A percentile compares a stretch with the other conserved stretches of the same genome.
phyloP scores from a whole-genome alignment of 164 flowering plant species.

The Cinnamomum chago region DNA sequence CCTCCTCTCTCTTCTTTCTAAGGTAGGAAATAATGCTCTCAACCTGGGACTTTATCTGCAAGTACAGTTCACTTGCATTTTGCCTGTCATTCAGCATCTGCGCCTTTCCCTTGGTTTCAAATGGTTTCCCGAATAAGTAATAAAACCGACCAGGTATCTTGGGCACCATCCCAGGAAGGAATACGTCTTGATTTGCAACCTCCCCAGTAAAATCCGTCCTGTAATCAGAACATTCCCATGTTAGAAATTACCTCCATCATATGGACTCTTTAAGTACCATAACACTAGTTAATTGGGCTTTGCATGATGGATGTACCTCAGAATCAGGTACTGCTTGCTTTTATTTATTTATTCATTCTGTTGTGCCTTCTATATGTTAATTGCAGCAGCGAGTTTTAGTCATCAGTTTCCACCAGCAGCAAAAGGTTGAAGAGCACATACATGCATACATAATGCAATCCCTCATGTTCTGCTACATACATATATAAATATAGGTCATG shows the following conservation, averaged over 20 bases:
- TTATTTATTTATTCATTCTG: too few species aligned
- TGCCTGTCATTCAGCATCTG: conserved; percentile 42
- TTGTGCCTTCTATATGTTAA: not conserved
- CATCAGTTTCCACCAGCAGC: not conserved
- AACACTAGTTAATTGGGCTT: too few species aligned
- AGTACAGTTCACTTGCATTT: conserved; percentile 49
- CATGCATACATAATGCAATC: too few species aligned
- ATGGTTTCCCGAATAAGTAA: conserved; percentile 79
- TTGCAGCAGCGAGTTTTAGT: not conserved
- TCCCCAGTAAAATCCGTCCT: conserved; percentile 51
- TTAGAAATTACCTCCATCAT: not conserved
- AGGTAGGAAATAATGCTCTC: conserved; percentile 47
- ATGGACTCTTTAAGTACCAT: not conserved
- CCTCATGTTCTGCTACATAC: too few species aligned
- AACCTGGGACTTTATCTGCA: conserved; percentile 61
- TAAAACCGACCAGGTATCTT: conserved; percentile 86
- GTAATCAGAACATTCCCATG: not conserved
- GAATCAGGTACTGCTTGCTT: not conserved
- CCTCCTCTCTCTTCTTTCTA: conserved; percentile 68
- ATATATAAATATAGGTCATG: too few species aligned
- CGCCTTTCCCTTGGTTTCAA: conserved; percentile 52
- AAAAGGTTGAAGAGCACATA: not conserved
- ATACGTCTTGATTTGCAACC: conserved; percentile 45
- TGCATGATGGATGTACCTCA: not conserved
- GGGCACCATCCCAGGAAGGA: conserved; percentile 57